Base-by-base conservation (phyloP, 345 rosid species). In the Raphanus raphanistrum region DNA sequence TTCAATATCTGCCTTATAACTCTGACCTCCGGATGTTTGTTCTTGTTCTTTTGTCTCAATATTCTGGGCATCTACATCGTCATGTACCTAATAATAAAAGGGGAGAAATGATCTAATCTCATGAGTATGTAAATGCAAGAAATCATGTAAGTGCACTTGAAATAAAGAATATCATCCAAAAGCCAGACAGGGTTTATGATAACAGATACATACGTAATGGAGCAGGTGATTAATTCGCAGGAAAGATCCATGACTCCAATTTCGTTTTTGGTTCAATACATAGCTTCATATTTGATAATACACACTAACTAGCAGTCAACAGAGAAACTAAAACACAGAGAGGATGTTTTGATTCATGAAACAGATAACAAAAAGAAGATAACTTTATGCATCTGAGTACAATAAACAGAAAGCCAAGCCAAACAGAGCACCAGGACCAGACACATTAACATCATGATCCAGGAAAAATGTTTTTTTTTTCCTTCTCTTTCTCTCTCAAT, bases 41-140 rank as follows among this genome's bases (percentile, higher is more conserved):
- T 78, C 82, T 75, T 72, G 80, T 75, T 54, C 85, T 82, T 80
- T 87, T 28, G 17, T 50, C 27, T 66, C 76, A 54, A 21, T 1
- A 26, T 71, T 16, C 29, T 36, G 71, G 8, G 66, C 6, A 31
- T 65, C 36, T 33, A 58, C 66, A 72, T 78, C 58, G 35, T 27
- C 77, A 29, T 25, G 59, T n/a, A 67, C 74, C 78, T 67, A 16
- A 67, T 0, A 72, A 45, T 48, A 33, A 50, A 50, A 50, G 55
- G 55, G 17, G 8, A 50, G 55, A 50, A 4, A 45, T 45, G 16
- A 50, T 11, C n/a, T 41, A 41, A n/a, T n/a, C n/a, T 41, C 21
- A 33, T 6, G 35, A 17, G 29, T 36, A 71, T 21, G 58, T 6
- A 70, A 61, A 77, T 28, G 59, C 45, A 70, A 52, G 35, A 71